phyloP scores from a whole-genome alignment of 1,284 basidiomycete genomes.

The Cystobasidiaceae sp. region DNA sequence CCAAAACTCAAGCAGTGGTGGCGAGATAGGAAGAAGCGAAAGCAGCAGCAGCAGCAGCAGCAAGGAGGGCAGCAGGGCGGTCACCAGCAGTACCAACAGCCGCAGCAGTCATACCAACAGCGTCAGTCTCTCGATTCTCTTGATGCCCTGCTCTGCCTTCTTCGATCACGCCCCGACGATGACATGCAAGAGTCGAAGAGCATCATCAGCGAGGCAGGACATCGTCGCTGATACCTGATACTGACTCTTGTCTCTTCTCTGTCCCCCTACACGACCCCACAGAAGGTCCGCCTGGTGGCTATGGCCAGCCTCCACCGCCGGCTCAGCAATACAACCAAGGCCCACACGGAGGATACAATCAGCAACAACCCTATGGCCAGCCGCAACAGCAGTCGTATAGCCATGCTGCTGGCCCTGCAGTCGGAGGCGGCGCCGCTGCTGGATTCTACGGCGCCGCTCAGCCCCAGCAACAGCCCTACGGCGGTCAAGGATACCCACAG shows the following conservation, averaged over 20 bases:
- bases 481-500: background rate
- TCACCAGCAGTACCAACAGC: background rate
- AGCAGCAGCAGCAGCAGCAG: constrained; percentile 22
- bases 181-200: too few species aligned
- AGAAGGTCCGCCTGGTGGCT: too few species aligned
- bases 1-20: constrained; percentile 15
- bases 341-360: background rate
- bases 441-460: background rate
- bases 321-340: background rate
- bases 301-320: background rate
- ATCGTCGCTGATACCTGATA: background rate
- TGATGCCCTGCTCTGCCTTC: too few species aligned
- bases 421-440: background rate
- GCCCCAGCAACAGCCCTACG: background rate
- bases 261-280: too few species aligned
- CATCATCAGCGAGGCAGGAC: background rate
- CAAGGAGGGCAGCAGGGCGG: background rate
- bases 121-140: background rate
- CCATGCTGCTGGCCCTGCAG: background rate
- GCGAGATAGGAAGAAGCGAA: constrained; percentile 3
- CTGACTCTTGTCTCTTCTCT: background rate
- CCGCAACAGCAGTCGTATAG: background rate
- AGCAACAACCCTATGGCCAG: background rate
- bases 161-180: too few species aligned
- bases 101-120: background rate